phyloP scores from a whole-genome alignment of 2,329 filamentous ascomycete species.

The Colletotrichum spinosum region DNA sequence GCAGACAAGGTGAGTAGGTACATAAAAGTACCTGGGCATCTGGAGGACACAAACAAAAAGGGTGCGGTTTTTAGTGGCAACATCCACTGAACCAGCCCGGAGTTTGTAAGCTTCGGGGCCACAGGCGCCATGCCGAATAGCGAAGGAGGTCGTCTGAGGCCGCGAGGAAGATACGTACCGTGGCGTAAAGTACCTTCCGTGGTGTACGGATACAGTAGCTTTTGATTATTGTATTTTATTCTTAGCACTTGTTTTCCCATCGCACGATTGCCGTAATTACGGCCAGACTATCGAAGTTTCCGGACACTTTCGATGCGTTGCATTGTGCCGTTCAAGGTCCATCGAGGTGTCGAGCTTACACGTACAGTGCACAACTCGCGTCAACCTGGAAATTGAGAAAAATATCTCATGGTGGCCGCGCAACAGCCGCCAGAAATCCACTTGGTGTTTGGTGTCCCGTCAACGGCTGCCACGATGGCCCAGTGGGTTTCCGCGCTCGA shows the following conservation, averaged over 20 bases:
- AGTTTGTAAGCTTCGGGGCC: conserved; percentile 25
- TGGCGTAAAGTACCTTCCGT: conserved; percentile 5
- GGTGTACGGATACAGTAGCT: neutral
- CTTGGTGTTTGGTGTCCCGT: neutral
- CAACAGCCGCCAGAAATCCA: conserved; percentile 9
- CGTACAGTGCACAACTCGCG: conserved; percentile 23
- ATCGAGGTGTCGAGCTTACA: neutral
- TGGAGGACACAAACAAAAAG: conserved; percentile 16
- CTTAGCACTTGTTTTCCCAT: neutral
- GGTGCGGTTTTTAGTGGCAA: conserved; percentile 8
- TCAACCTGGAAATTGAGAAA: conserved; percentile 17
- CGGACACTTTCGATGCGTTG: neutral
- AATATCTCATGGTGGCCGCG: conserved; percentile 23
- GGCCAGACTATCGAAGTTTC: no score
- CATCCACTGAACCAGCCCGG: conserved; percentile 5
- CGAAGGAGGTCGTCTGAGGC: conserved; percentile 7
- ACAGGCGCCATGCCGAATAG: conserved; percentile 20
- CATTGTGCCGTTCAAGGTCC: conserved; percentile 3
- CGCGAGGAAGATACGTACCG: neutral
- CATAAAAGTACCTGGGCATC: conserved; percentile 1
- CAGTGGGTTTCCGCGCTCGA: neutral
- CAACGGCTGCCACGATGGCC: conserved; percentile 23
- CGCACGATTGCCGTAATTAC: neutral
- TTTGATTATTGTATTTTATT: neutral
- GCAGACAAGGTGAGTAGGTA: neutral